phyloP scores from a whole-genome alignment of 768 basidiomycete genomes.

The Hygrophorus pudorinus region DNA sequence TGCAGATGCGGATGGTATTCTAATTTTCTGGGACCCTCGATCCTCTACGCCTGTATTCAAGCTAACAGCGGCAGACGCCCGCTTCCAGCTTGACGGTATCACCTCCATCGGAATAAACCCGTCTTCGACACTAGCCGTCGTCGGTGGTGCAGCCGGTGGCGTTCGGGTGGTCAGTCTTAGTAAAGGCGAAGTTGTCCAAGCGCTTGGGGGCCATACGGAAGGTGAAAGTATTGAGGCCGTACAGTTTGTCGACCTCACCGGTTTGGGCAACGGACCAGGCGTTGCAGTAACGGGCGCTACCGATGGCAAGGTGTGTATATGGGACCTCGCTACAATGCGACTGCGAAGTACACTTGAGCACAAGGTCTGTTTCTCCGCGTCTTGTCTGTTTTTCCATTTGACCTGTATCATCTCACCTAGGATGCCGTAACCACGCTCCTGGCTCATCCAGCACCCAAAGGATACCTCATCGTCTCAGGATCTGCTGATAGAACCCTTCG shows the following conservation, averaged over 20 bases:
- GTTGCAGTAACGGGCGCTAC: constrained; percentile 83
- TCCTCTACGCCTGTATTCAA: constrained; percentile 73
- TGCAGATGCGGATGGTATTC: constrained; percentile 68
- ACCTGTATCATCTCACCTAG: constrained; percentile 26
- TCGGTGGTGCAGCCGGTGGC: constrained; percentile 80
- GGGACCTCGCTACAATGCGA: constrained; percentile 87
- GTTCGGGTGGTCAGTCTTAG: constrained; percentile 79
- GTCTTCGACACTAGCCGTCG: constrained; percentile 81
- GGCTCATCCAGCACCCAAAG: constrained; percentile 62
- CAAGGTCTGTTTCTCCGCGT: constrained; percentile 38
- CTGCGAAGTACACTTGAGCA: constrained; percentile 77
- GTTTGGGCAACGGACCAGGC: constrained; percentile 39
- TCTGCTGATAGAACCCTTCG: constrained; percentile 81
- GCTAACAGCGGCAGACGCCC: constrained; percentile 55
- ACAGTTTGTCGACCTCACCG: constrained; percentile 69
- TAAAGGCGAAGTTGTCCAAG: constrained; percentile 74
- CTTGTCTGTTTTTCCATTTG: neutral
- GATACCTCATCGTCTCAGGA: constrained; percentile 71
- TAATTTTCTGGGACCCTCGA: constrained; percentile 91
- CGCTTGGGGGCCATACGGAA: constrained; percentile 75
- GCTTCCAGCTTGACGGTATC: constrained; percentile 76
- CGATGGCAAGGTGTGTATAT: constrained; percentile 89
- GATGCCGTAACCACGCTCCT: constrained; percentile 81
- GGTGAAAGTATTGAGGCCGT: constrained; percentile 86
- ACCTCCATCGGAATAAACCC: constrained; percentile 81